Conservation (phyloP, 495 filamentous ascomycete species). For the Neurospora sp. region DNA sequence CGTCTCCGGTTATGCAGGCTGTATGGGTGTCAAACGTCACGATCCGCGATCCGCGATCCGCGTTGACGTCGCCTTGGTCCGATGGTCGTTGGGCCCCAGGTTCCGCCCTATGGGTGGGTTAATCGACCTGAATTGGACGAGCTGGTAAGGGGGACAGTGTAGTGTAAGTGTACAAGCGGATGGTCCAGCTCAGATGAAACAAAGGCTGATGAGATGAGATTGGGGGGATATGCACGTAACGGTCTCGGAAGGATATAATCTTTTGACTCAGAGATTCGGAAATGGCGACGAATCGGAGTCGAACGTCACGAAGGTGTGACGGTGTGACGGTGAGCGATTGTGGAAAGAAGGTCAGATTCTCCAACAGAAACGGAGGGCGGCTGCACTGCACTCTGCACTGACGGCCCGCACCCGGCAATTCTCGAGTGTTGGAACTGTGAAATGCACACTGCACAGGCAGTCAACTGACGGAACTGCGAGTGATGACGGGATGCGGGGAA, state of each 20-base stretch:
- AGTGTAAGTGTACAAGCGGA: background rate
- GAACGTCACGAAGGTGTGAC: background rate
- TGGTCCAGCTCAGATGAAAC: background rate
- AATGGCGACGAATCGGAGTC: background rate
- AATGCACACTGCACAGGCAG: background rate
- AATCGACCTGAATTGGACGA: background rate
- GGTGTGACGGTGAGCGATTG: background rate
- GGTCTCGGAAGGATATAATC: background rate
- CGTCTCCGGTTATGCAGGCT: background rate
- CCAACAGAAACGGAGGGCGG: background rate
- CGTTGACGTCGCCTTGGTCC: background rate
- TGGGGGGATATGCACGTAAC: background rate
- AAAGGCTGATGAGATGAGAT: background rate
- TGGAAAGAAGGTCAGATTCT: background rate
- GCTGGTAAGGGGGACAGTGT: background rate
- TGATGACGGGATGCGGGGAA: background rate
- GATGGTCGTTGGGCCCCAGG: background rate
- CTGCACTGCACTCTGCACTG: background rate
- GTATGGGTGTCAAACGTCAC: background rate
- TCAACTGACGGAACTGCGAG: background rate
- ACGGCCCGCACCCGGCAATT: background rate
- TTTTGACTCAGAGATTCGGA: background rate
- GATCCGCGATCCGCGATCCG: background rate
- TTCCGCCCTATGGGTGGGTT: background rate
- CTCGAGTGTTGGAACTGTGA: background rate